Evolutionary conservation across 768 basidiomycete species (phyloP), one percentile per base, ranked within the genome.

Genomic region (Gymnopilus dilepis): DNA sequence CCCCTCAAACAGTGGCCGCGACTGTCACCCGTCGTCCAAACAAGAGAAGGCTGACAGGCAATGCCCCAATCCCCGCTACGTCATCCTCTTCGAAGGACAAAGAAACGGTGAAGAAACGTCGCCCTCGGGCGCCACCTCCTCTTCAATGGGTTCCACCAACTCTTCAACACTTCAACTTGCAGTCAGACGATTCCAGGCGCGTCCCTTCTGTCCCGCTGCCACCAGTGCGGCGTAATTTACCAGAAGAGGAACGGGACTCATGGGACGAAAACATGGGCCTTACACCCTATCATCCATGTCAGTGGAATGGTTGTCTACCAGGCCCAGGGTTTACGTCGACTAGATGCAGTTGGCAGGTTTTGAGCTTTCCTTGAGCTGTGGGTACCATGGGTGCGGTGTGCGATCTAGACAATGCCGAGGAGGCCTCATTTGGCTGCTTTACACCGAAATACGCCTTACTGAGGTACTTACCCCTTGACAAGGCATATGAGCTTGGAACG

Each of bases 121-220:
- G 86, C 11, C 85, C 90, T 33, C 87, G 90, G 26, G 87, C n/a
- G n/a, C n/a, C n/a, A n/a, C n/a, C 90, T 3, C 90, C 89, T 11
- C 83, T 83, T 3, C 82, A 80, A 54, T 92, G 91, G 91, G 70
- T 92, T 31, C 91, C 91, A 1, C 76, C 79, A 22, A 89, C 88
- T 17, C 82, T 92, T 37, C 76, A 76, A 55, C 71, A 76, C 15
- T 90, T 89, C 76, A 84, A 89, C 70, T 78, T 92, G 48, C 74
- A 79, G 19, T 82, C 86, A 3, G 76, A 80, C 12, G 86, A 86
- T 38, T 76, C 77, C 38, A 74, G 79, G 58, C 82, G 82, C 48
- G 67, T 82, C 3, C 82, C 83, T 1, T 73, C 83, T 6, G 75
- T 90, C 12, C 91, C 90, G 3, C 77, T 92, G 24, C 81, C 85